A percentile compares a stretch with the other conserved stretches of the same genome.
Evolutionary conservation across 768 basidiomycete species (phyloP).

Genomic region (Lyophyllum semitale): DNA sequence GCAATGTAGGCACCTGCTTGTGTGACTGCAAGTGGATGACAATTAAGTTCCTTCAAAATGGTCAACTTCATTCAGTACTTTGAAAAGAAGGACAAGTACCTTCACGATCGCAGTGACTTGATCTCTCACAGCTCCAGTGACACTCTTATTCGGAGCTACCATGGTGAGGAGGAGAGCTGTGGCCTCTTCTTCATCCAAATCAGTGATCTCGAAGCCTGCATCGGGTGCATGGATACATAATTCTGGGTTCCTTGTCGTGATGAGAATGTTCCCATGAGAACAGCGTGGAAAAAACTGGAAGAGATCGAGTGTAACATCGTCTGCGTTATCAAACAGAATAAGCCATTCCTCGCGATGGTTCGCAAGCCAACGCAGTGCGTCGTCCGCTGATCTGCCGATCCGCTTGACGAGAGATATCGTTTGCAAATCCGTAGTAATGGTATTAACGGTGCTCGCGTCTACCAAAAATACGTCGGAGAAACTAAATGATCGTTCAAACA

Average conservation of each 20-base stretch:
- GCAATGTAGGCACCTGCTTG: conserved; percentile 1
- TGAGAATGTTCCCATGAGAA: conserved; percentile 9
- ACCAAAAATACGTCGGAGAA: not conserved
- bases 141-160: not conserved
- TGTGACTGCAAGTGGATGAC: not conserved
- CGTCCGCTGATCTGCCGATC: not conserved
- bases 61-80: not conserved
- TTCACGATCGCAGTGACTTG: not conserved
- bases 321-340: conserved; percentile 4
- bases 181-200: not conserved
- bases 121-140: not conserved
- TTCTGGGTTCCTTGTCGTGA: conserved; percentile 1
- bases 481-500: not conserved
- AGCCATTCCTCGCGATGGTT: not conserved
- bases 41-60: not conserved
- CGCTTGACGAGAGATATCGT: not conserved
- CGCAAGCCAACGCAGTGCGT: not conserved
- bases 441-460: not conserved
- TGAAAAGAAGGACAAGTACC: not conserved
- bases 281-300: not conserved
- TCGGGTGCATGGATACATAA: not conserved
- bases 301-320: not conserved
- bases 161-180: not conserved
- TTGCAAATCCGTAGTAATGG: not conserved
- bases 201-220: not conserved